Base-by-base conservation (phyloP, 2,329 filamentous ascomycete species). In the Aureobasidium pullulans region DNA sequence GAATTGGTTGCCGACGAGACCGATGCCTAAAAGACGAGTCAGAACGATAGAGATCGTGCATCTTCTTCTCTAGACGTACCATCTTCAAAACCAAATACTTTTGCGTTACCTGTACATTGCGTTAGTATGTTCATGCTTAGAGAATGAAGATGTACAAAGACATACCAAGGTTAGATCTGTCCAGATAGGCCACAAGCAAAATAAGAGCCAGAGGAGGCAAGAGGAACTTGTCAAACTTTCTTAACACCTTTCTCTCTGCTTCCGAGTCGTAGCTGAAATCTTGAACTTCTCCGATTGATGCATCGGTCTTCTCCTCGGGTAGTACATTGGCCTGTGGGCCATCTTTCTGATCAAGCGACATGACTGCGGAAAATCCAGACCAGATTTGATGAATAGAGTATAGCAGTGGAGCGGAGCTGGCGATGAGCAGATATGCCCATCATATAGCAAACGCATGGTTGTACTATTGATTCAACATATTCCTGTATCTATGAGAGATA, bases 41-140 rank as follows among this genome's bases (percentile, higher is more conserved):
- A 42, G n/a, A 15, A 42, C 1, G n/a, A 13, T 36, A 13, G 34
- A 36, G 8, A 13, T 9, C 6, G 34, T 23, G 6, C 6, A 4
- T 36, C 13, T 36, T 36, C 13, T 36, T 13, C 8, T 36, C 3
- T 1, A 4, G 15, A n/a, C 48, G 28, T 11, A 50, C 48, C 48
- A 54, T 62, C 59, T 58, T 62, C 62, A 19, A 66, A 62, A 10
- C 64, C 62, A 40, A 63, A 64, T 10, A 64, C 54, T 54, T 62
- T 63, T 9, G 63, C 64, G 23, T 65, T 65, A 6, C 62, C 62
- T 56, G 16, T 29, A n/a, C 10, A n/a, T 6, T 6, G 2, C 16
- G 19, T 48, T 15, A 48, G 44, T n/a, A n/a, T n/a, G 2, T 42
- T 7, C 39, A 13, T 15, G 39, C 15, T 13, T 9, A 3, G 39